A percentile compares a stretch with the other conserved stretches of the same genome.
Conservation (phyloP, 768 basidiomycete species). For the Mycena alexandri region DNA sequence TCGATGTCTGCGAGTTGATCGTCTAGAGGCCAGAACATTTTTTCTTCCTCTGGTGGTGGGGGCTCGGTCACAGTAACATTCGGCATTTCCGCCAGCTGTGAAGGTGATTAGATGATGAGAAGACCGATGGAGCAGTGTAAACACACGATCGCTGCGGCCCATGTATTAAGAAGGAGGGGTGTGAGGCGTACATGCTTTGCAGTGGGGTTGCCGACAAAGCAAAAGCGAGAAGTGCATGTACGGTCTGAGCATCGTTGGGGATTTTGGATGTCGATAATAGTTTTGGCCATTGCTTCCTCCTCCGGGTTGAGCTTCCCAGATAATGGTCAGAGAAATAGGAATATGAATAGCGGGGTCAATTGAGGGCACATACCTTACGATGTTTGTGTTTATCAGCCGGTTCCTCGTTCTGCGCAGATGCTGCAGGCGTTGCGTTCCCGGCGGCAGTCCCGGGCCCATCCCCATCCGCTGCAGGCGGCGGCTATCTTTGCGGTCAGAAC, state of each 20-base stretch:
- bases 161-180: neutral
- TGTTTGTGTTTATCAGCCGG: too few relatives aligned
- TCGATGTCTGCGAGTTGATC: neutral
- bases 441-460: too few relatives aligned
- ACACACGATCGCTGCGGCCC: neutral
- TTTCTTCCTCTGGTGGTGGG: neutral
- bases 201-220: constrained; percentile 1
- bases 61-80: neutral
- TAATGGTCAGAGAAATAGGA: too few relatives aligned
- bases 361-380: too few relatives aligned
- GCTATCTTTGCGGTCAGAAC: too few relatives aligned
- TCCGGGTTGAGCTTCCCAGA: too few relatives aligned
- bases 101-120: neutral
- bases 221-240: neutral
- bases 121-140: neutral
- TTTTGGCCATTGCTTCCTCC: constrained; percentile 1
- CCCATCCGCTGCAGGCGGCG: too few relatives aligned
- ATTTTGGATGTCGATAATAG: neutral
- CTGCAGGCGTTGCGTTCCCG: too few relatives aligned
- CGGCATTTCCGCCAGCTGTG: constrained; percentile 1
- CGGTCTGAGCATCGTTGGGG: neutral
- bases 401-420: too few relatives aligned
- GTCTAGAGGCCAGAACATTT: neutral
- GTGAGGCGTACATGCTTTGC: constrained; percentile 2
- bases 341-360: too few relatives aligned